Evolutionary conservation across 768 basidiomycete genomes (phyloP).

Genomic region (Termitomyces sp.): DNA sequence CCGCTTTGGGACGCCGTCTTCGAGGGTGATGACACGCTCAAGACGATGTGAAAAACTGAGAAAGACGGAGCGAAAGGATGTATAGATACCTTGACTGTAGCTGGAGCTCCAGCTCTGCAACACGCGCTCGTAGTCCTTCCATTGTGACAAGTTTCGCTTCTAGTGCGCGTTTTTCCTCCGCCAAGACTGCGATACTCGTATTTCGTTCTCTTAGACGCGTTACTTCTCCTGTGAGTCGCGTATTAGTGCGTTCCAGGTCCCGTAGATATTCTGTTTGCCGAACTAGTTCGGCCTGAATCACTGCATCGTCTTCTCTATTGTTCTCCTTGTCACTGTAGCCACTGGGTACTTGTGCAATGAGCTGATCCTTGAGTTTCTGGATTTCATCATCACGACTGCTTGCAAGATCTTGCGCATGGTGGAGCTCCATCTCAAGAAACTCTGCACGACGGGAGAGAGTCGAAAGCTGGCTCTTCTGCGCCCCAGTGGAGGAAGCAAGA

Average conservation of each 20-base stretch:
- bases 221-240: slow-evolving; percentile 49
- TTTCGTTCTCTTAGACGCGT: slow-evolving; percentile 45
- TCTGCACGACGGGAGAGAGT: slow-evolving; percentile 39
- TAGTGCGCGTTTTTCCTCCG: slow-evolving; percentile 67
- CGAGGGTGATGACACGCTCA: not conserved
- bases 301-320: slow-evolving; percentile 41
- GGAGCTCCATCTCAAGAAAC: slow-evolving; percentile 43
- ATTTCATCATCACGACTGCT: slow-evolving; percentile 29
- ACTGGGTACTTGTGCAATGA: slow-evolving; percentile 1
- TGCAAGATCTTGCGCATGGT: slow-evolving; percentile 37
- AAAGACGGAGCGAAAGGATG: not conserved
- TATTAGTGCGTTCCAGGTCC: slow-evolving; percentile 53
- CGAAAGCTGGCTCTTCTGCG: slow-evolving; percentile 47
- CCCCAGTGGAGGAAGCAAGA: slow-evolving; percentile 41
- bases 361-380: not conserved
- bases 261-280: slow-evolving; percentile 60
- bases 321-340: slow-evolving; percentile 26
- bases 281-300: slow-evolving; percentile 65
- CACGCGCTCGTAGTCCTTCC: slow-evolving; percentile 53
- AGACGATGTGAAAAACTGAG: not conserved
- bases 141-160: slow-evolving; percentile 44
- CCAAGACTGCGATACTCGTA: slow-evolving; percentile 60
- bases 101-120: slow-evolving; percentile 54
- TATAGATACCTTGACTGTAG: slow-evolving; percentile 46
- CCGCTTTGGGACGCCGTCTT: slow-evolving; percentile 26